These are phyloP conservation scores for Neonectria hederae DNA, from an alignment of 2,329 filamentous ascomycete species.

Conservation along the genomic window DNA sequence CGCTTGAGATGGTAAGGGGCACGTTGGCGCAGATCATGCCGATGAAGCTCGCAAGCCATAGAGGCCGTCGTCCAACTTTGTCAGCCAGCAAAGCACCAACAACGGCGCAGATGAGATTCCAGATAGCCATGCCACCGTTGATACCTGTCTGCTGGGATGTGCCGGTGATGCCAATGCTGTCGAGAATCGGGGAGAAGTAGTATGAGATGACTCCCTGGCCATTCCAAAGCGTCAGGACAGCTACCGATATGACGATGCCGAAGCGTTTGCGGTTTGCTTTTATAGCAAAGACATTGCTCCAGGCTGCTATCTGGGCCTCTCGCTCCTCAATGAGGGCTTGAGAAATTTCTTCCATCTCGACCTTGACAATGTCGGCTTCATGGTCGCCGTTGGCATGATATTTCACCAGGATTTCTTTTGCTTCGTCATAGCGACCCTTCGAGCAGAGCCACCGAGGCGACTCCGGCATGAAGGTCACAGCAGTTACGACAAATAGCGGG, in stretches of 20 bases:
- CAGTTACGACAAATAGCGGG: background rate
- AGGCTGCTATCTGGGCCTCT: background rate
- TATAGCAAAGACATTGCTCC: background rate
- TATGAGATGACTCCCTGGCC: conserved; percentile 24
- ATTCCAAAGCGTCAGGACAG: background rate
- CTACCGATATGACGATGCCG: background rate
- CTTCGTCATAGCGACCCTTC: conserved; percentile 1
- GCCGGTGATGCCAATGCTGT: conserved; percentile 11
- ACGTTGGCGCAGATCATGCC: conserved; percentile 20
- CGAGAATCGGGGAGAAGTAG: conserved; percentile 7
- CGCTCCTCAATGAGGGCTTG: background rate
- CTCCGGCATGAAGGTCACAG: conserved; percentile 30
- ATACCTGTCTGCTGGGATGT: conserved; percentile 24
- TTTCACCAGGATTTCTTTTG: background rate
- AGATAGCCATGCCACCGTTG: conserved; percentile 34
- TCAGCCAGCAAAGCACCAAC: conserved; percentile 28
- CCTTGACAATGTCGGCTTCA: background rate
- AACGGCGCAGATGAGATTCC: conserved; percentile 25
- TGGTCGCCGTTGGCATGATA: conserved; percentile 11
- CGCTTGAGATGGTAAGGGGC: background rate
- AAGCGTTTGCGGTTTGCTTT: conserved; percentile 7
- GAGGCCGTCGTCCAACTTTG: conserved; percentile 20
- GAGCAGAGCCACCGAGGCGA: conserved; percentile 11
- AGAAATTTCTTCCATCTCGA: conserved; percentile 11
- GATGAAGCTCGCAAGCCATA: conserved; percentile 26